phyloP scores from a whole-genome alignment of 768 basidiomycete species.

The Hemileccinum rubropunctum region DNA sequence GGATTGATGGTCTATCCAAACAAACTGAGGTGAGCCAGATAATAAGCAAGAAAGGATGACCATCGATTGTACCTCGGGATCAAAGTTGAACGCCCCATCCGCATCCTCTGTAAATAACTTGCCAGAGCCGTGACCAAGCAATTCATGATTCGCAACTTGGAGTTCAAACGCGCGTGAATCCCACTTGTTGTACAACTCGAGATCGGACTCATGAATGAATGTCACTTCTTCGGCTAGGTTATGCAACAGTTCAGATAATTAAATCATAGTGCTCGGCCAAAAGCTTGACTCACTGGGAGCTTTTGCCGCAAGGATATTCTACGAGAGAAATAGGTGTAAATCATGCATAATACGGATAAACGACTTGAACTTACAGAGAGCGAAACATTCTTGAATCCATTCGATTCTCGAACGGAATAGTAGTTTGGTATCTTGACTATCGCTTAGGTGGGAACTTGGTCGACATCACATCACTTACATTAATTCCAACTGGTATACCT shows the following conservation, averaged over 20 bases:
- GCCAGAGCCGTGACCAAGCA: conserved; percentile 83
- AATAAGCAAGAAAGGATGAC: background rate
- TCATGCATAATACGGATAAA: background rate
- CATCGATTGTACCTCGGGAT: conserved; percentile 53
- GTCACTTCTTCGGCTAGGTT: conserved; percentile 70
- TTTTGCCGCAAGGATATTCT: conserved; percentile 89
- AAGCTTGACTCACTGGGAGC: conserved; percentile 56
- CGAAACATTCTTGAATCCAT: conserved; percentile 89
- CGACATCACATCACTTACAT: conserved; percentile 42
- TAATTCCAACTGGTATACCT: conserved; percentile 88
- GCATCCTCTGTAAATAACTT: conserved; percentile 76
- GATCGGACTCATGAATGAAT: conserved; percentile 80
- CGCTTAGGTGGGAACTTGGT: background rate
- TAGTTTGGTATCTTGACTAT: conserved; percentile 72
- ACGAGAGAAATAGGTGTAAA: background rate
- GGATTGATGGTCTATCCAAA: conserved; percentile 70
- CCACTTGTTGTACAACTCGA: conserved; percentile 72
- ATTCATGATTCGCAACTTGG: conserved; percentile 88
- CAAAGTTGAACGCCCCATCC: conserved; percentile 81
- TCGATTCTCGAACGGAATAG: conserved; percentile 76
- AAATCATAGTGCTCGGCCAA: background rate
- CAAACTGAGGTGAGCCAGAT: background rate
- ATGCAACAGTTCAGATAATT: background rate
- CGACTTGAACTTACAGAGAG: conserved; percentile 52
- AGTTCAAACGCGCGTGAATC: conserved; percentile 78